Evolutionary conservation across 225 moss, liverwort and hornwort genomes (phyloP).

Genomic region (Sphagnum tenellum): DNA sequence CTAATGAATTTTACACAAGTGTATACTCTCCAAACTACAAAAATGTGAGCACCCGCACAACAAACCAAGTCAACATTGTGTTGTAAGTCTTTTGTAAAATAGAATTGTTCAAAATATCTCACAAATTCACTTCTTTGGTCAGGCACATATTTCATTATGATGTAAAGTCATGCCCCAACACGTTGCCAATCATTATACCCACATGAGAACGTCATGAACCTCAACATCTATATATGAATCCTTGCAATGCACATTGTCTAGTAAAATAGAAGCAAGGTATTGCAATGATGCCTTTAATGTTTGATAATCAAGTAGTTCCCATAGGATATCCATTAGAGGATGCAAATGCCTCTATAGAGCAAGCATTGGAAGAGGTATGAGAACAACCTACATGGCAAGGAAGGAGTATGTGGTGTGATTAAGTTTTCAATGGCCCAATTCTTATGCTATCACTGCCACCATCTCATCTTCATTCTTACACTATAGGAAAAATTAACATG

Average conservation of each 20-base stretch:
- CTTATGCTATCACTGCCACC: conserved; percentile 94
- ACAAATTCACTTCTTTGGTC: too few relatives aligned
- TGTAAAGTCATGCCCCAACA: neutral
- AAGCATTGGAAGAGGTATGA: neutral
- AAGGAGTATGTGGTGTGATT: conserved; percentile 98
- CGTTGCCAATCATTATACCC: neutral
- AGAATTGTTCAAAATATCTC: too few relatives aligned
- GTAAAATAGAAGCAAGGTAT: too few relatives aligned
- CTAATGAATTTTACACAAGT: conserved; percentile 68
- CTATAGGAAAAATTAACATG: conserved; percentile 14
- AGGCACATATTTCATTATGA: too few relatives aligned
- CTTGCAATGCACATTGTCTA: too few relatives aligned
- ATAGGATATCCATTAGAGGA: too few relatives aligned
- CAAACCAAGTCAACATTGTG: neutral
- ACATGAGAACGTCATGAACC: too few relatives aligned
- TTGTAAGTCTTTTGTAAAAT: neutral
- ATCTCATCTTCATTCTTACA: conserved; percentile 94
- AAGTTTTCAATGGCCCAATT: conserved; percentile 96
- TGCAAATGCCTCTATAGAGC: too few relatives aligned
- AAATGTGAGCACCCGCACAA: conserved; percentile 59
- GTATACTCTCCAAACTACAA: conserved; percentile 96
- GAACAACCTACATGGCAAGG: conserved; percentile 78
- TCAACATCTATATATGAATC: too few relatives aligned
- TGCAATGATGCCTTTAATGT: too few relatives aligned
- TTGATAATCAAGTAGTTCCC: too few relatives aligned